Conservation (phyloP, 208 protist genomes). For the Crithidia expoeki region DNA sequence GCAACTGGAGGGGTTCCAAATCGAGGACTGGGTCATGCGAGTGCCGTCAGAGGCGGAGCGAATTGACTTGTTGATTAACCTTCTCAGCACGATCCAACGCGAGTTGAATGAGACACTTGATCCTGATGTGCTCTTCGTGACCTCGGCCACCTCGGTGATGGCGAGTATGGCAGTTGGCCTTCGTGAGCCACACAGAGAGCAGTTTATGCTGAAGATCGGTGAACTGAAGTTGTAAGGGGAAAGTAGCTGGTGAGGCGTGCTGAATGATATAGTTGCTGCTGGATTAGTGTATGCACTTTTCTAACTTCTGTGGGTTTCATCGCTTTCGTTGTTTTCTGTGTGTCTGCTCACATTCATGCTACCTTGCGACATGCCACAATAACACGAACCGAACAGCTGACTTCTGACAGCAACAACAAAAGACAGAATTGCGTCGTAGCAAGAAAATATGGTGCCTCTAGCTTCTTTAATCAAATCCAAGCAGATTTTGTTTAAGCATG, state of each 20-base stretch:
- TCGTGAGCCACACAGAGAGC: conserved; percentile 59
- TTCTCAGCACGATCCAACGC: conserved; percentile 63
- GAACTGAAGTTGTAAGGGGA: conserved; percentile 55
- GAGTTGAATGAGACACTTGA: conserved; percentile 66
- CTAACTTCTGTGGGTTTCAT: neutral
- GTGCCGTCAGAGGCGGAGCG: conserved; percentile 63
- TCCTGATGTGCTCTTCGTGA: conserved; percentile 80
- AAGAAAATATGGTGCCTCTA: too few species aligned
- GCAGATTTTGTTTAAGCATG: too few species aligned
- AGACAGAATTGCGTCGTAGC: too few species aligned
- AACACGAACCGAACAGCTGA: neutral
- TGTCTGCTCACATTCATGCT: conserved; percentile 3
- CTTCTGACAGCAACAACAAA: too few species aligned
- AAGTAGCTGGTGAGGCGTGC: neutral
- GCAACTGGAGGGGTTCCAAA: conserved; percentile 54
- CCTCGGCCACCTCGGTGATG: conserved; percentile 66
- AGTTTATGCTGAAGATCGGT: conserved; percentile 76
- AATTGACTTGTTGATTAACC: conserved; percentile 74
- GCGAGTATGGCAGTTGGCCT: conserved; percentile 71
- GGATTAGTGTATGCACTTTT: neutral
- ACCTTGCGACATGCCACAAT: neutral
- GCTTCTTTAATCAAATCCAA: too few species aligned
- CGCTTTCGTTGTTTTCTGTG: neutral
- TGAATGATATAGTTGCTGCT: neutral
- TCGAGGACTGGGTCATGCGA: conserved; percentile 53